Conservation (phyloP, 2,329 filamentous ascomycete genomes). For the Calonectria pseudoturangicola region DNA sequence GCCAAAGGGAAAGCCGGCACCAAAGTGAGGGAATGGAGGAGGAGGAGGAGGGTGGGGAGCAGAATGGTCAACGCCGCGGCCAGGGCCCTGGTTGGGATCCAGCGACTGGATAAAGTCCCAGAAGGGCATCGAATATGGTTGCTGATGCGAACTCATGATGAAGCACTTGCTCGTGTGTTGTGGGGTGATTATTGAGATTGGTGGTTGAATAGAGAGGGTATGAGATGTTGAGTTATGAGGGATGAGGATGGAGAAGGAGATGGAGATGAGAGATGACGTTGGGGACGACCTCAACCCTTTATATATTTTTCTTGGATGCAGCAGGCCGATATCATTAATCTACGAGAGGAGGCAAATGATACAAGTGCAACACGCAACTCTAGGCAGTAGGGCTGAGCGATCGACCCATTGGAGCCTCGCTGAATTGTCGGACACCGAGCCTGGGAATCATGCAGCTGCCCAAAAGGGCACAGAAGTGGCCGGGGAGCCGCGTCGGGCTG, state of each 20-base stretch:
- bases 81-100: slow-evolving; percentile 56
- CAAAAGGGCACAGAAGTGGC: slow-evolving; percentile 15
- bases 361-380: slow-evolving; percentile 36
- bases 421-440: slow-evolving; percentile 34
- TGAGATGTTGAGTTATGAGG: slow-evolving; percentile 29
- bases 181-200: slow-evolving; percentile 19
- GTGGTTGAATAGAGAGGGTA: slow-evolving; percentile 10
- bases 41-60: slow-evolving; percentile 52
- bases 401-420: slow-evolving; percentile 50
- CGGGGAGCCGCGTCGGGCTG: slow-evolving; percentile 36
- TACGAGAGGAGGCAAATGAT: slow-evolving; percentile 34
- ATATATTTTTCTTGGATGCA: slow-evolving; percentile 11
- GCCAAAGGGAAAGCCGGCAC: slow-evolving; percentile 60
- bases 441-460: slow-evolving; percentile 18
- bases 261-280: slow-evolving; percentile 23
- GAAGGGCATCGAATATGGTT: slow-evolving; percentile 52
- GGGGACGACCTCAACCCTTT: background rate
- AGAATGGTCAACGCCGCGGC: slow-evolving; percentile 63
- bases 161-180: slow-evolving; percentile 38
- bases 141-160: slow-evolving; percentile 53
- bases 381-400: slow-evolving; percentile 51
- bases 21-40: slow-evolving; percentile 51
- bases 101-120: slow-evolving; percentile 62
- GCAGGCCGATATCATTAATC: background rate
- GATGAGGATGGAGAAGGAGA: slow-evolving; percentile 33